These are phyloP conservation scores for Lepiota subincarnata DNA, from an alignment of 768 basidiomycete species.

Conservation along the genomic window DNA sequence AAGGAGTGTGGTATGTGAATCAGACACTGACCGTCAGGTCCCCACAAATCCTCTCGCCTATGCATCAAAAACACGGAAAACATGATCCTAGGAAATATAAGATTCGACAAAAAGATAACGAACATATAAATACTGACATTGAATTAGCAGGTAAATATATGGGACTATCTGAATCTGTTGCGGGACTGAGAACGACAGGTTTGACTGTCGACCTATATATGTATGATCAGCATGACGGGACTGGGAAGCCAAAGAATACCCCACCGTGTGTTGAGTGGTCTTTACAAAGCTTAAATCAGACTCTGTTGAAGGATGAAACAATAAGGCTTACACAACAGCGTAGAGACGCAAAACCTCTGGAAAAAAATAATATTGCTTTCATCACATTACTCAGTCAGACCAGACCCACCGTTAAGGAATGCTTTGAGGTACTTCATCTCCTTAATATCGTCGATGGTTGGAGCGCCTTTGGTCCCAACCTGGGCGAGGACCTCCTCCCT, in stretches of 20 bases:
- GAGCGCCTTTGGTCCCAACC: conserved; percentile 29
- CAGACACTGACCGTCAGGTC: conserved; percentile 45
- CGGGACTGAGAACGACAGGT: conserved; percentile 14
- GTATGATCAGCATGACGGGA: neutral
- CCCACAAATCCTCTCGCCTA: conserved; percentile 51
- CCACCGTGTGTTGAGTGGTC: conserved; percentile 5
- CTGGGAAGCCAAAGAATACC: neutral
- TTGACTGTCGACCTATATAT: conserved; percentile 12
- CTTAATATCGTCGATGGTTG: conserved; percentile 38
- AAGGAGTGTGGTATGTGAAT: neutral
- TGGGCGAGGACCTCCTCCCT: conserved; percentile 33
- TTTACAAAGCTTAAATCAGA: neutral
- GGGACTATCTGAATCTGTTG: conserved; percentile 15
- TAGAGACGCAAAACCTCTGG: conserved; percentile 14
- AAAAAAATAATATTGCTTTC: neutral
- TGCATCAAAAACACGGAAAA: conserved; percentile 36
- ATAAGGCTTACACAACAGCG: conserved; percentile 14
- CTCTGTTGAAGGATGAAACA: neutral
- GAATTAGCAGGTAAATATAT: conserved; percentile 17
- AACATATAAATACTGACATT: conserved; percentile 16
- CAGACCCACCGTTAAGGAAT: conserved; percentile 21
- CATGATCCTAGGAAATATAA: neutral
- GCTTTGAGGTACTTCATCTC: conserved; percentile 32
- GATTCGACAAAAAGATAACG: no score
- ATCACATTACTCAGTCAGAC: neutral